phyloP scores from a whole-genome alignment of 2,329 filamentous ascomycete species.

The Stemphylium beticola region DNA sequence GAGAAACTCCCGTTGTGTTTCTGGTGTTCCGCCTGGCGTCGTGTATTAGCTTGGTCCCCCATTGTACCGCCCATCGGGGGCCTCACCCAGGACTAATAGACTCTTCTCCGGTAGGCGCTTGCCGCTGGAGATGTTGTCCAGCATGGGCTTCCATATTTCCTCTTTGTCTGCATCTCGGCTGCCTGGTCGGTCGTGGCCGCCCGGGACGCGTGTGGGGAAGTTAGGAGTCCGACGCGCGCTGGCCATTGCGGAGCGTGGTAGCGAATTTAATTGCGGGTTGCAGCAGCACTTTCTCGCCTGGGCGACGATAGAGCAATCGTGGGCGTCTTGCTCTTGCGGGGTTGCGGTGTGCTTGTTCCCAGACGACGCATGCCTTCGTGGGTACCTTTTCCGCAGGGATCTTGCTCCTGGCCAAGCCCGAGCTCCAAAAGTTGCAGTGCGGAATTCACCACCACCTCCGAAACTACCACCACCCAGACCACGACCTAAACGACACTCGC shows the following conservation, averaged over 20 bases:
- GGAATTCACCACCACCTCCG: constrained; percentile 2
- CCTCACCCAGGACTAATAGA: constrained; percentile 78
- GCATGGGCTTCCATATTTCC: constrained; percentile 93
- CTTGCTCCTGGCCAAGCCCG: constrained; percentile 36
- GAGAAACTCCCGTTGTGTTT: constrained; percentile 84
- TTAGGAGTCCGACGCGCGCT: constrained; percentile 40
- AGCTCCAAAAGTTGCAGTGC: constrained; percentile 31
- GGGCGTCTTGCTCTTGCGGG: constrained; percentile 27
- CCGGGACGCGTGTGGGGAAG: constrained; percentile 35
- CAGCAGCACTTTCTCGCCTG: neutral
- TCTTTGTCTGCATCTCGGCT: constrained; percentile 73
- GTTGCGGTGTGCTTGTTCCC: constrained; percentile 27
- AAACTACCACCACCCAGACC: neutral
- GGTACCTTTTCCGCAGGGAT: constrained; percentile 42
- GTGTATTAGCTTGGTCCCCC: constrained; percentile 27
- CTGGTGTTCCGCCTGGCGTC: constrained; percentile 73
- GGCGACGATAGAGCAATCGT: neutral
- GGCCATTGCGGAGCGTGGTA: constrained; percentile 45
- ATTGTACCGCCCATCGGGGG: constrained; percentile 5
- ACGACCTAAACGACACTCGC: constrained; percentile 24
- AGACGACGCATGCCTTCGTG: constrained; percentile 22
- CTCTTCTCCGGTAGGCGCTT: constrained; percentile 93
- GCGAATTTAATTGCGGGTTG: constrained; percentile 19
- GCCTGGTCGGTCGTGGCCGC: constrained; percentile 40
- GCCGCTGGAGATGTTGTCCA: constrained; percentile 87